phyloP scores from a whole-genome alignment of 345 rosid genomes.

The Chamaenerion angustifolium region DNA sequence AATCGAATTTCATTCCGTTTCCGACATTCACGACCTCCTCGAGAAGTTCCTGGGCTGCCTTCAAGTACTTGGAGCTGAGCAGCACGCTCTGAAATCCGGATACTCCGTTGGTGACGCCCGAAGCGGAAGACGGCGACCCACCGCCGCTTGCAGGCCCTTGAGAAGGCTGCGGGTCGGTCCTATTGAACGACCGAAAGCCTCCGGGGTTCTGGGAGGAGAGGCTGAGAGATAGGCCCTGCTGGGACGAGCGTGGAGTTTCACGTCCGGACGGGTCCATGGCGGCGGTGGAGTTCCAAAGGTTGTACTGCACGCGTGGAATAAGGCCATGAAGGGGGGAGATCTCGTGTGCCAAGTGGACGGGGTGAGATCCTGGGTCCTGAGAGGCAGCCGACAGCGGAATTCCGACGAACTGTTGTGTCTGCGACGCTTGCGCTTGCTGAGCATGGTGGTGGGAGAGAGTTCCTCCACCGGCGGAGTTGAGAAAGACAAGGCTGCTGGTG shows the following conservation, averaged over 20 bases:
- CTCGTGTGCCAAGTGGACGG: constrained; percentile 12
- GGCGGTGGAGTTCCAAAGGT: constrained; percentile 34
- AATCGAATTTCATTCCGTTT: constrained; percentile 10
- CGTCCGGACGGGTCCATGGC: constrained; percentile 45
- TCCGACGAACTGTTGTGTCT: constrained; percentile 74
- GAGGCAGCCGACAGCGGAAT: constrained; percentile 56
- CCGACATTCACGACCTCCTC: constrained; percentile 88
- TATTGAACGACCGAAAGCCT: constrained; percentile 29
- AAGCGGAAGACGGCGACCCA: constrained; percentile 55
- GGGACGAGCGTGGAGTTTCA: constrained; percentile 52
- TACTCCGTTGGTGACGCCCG: constrained; percentile 57
- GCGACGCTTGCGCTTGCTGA: constrained; percentile 25
- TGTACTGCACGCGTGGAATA: constrained; percentile 68
- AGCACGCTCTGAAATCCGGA: constrained; percentile 48
- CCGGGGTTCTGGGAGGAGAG: constrained; percentile 69
- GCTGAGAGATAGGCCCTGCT: constrained; percentile 65
- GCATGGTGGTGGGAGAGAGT: constrained; percentile 38
- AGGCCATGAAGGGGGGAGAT: constrained; percentile 63
- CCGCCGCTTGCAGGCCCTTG: constrained; percentile 35
- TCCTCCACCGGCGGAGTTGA: constrained; percentile 35
- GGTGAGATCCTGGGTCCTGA: constrained; percentile 9
- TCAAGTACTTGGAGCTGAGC: constrained; percentile 83
- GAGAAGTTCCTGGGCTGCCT: constrained; percentile 85
- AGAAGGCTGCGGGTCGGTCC: constrained; percentile 12
- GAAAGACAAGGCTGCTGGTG: constrained; percentile 30